Evolutionary conservation across 768 basidiomycete genomes (phyloP).

Genomic region (Suillus occidentalis): DNA sequence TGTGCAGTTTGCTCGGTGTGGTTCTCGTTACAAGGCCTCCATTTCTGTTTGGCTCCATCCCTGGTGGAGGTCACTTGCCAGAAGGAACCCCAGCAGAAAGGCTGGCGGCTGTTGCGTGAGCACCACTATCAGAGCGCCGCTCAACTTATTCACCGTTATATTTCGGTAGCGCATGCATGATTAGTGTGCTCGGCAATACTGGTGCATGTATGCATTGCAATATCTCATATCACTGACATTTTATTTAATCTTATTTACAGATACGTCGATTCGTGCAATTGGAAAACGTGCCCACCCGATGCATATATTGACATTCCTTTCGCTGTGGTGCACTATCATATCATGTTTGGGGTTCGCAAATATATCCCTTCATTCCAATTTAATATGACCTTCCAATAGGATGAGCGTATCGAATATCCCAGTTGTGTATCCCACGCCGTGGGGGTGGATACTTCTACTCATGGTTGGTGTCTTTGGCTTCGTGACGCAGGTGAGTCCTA

Average conservation of each 20-base stretch:
- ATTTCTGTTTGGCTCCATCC: too few species aligned
- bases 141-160: not conserved
- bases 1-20: too few species aligned
- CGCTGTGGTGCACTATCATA: slow-evolving; percentile 48
- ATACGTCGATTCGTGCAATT: slow-evolving; percentile 59
- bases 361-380: not conserved
- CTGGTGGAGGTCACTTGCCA: too few species aligned
- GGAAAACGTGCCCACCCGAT: slow-evolving; percentile 75
- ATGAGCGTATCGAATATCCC: slow-evolving; percentile 10
- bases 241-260: slow-evolving; percentile 28
- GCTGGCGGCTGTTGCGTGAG: slow-evolving; percentile 58
- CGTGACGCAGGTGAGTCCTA: slow-evolving; percentile 15
- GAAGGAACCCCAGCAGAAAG: slow-evolving; percentile 37
- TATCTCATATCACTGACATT: slow-evolving; percentile 5
- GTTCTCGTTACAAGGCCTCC: too few species aligned
- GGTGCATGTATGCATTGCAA: slow-evolving; percentile 40
- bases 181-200: slow-evolving; percentile 50
- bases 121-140: too few species aligned
- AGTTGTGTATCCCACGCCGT: slow-evolving; percentile 17
- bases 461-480: slow-evolving; percentile 15
- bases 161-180: slow-evolving; percentile 49
- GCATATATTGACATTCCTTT: slow-evolving; percentile 70
- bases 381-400: slow-evolving; percentile 5
- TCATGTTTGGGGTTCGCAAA: not conserved
- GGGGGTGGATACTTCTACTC: slow-evolving; percentile 16